These are phyloP conservation scores for Podospora pseudopauciseta DNA, from an alignment of 495 filamentous ascomycete genomes.

Conservation along the genomic window DNA sequence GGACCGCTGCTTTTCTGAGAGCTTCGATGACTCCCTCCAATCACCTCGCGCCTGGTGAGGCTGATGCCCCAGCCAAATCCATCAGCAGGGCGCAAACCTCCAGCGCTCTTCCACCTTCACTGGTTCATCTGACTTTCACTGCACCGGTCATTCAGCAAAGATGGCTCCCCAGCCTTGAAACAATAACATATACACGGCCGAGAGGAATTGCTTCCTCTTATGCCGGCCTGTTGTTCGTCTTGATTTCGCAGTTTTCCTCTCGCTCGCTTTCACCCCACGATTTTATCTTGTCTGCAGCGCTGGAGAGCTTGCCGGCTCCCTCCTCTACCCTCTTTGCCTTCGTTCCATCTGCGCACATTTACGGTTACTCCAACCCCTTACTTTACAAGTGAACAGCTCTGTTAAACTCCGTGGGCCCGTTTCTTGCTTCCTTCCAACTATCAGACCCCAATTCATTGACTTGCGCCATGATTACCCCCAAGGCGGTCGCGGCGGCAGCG, in stretches of 20 bases:
- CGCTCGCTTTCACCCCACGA: background rate
- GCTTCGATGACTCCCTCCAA: constrained; percentile 36
- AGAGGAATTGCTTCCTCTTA: constrained; percentile 14
- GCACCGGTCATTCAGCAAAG: constrained; percentile 28
- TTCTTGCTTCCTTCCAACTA: background rate
- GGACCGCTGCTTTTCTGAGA: constrained; percentile 25
- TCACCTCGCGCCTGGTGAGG: constrained; percentile 28
- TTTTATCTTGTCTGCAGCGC: constrained; percentile 1
- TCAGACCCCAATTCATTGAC: background rate
- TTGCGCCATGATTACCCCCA: constrained; percentile 23
- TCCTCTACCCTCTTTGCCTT: background rate
- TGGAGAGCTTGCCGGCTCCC: background rate
- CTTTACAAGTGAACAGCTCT: background rate
- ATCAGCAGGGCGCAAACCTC: constrained; percentile 33
- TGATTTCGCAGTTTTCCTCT: constrained; percentile 13
- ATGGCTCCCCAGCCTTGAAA: constrained; percentile 20
- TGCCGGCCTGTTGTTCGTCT: constrained; percentile 21
- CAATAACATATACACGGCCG: constrained; percentile 7
- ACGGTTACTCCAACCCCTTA: background rate
- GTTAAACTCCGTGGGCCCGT: background rate
- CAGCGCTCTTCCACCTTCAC: constrained; percentile 24
- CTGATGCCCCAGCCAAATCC: constrained; percentile 27
- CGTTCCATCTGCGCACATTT: background rate
- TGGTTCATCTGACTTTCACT: constrained; percentile 37
- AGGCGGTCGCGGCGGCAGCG: background rate